Evolutionary conservation across 768 basidiomycete species (phyloP), one percentile per base, ranked within the genome.

Genomic region (Vararia minispora): DNA sequence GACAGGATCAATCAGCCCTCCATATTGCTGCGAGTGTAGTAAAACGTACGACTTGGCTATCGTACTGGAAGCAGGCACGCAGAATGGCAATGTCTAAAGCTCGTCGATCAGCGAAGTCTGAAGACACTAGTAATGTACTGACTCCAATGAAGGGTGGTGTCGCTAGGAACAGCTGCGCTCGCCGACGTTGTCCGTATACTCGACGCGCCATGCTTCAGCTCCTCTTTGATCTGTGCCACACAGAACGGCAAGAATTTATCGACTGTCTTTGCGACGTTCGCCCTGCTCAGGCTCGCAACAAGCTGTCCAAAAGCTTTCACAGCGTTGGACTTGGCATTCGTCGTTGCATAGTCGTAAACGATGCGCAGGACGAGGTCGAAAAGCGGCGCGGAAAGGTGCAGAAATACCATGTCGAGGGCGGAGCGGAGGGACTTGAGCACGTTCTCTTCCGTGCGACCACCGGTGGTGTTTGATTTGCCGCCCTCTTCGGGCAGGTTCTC

Each of bases 401-500:
- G 64, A 55, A 82, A 88, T 48, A 91, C 70, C 39, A 83, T 71
- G 52, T 91, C 87, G 48, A 82, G 60, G 64, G 84, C 82, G 53
- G 74, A 69, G 61, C 84, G 84, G 56, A 87, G 71, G 14, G 83
- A 73, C 53, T 79, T 85, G 38, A 88, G 67, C 18, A 86, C 78
- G 27, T 58, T 66, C 48, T 89, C 81, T 64, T 81, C 85, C 60
- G 68, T 72, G 55, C 84, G 85, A n/a, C 86, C 86, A 17, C 86
- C 86, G 2, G 87, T 88, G 25, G 71, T 80, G 45, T 85, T 85
- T 59, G 71, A 75, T 61, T 76, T 77, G 4, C 94, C 94, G 9
- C 87, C 90, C 59, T 94, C 92, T 56, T 98, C 94, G 0, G 92
- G 92, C 4, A 98, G 64, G 53, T 94, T 92, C 61, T 91, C 87